Evolutionary conservation across 2,329 filamentous ascomycete genomes (phyloP), one percentile per base, ranked within the genome.

Genomic region (Xylariales sp.): DNA sequence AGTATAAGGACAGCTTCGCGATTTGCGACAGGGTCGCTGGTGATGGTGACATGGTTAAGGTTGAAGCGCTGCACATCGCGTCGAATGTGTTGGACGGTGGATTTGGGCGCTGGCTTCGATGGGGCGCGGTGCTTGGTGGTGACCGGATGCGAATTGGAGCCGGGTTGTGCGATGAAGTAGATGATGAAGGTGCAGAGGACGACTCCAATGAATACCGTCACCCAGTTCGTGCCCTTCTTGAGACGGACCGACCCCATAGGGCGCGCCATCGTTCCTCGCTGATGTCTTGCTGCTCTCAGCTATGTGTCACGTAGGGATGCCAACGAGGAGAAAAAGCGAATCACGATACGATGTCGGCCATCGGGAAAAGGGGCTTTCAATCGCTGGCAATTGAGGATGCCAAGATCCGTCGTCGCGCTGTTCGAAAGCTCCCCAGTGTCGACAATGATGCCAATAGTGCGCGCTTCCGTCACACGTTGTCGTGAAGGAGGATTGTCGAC

Each of bases 51-150:
- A 66, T 91, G 90, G 73, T 97, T 97, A 66, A 98, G 84, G 62
- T 94, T 82, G 71, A 96, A 97, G 62, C 88, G 89, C 27, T 87
- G 80, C 34, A 98, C 90, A 7, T 91, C 90, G 40, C 91, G 89
- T 36, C 89, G 84, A 31, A 73, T 70, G 42, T 65, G 59, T 51
- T 66, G 73, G 37, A 78, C 73, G 60, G 71, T 76, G 44, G 65
- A 67, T 51, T 80, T 77, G 18, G 76, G 78, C 74, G 65, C 87
- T 88, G 24, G 84, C 82, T 44, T 85, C 36, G 43, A 47, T n/a
- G n/a, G n/a, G 42, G 40, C 45, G 52, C 27, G 49, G 40, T 21
- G 50, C 35, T 36, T 35, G 24, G 48, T 37, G n/a, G 18, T 40
- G 15, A 44, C 40, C 18, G 52, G 20, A 19, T 50, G 47, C 31